phyloP scores from a whole-genome alignment of 2,329 filamentous ascomycete species.

The Venturia effusa region DNA sequence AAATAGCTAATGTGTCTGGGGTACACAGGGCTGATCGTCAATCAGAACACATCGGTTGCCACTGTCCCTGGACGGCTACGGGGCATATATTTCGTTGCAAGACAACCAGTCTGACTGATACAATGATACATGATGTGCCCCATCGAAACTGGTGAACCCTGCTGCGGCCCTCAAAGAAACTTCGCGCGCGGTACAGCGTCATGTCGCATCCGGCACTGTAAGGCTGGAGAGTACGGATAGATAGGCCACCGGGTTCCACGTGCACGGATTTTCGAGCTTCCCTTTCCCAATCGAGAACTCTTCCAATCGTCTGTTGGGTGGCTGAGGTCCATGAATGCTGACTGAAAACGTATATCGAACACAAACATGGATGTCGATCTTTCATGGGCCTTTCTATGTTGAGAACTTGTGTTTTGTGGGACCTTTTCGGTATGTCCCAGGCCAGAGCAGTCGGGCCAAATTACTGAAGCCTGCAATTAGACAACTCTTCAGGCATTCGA shows the following conservation, averaged over 20 bases:
- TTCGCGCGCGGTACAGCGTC: not conserved
- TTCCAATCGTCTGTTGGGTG: not conserved
- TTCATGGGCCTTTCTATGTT: not conserved
- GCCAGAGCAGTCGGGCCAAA: not conserved
- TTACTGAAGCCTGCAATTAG: not conserved
- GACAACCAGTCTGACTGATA: slow-evolving; percentile 3
- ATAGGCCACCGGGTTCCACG: not conserved
- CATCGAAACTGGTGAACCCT: not conserved
- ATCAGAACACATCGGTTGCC: not conserved
- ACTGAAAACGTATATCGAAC: not conserved
- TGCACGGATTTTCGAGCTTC: not conserved
- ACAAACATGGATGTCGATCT: slow-evolving; percentile 1
- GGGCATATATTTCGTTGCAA: not conserved
- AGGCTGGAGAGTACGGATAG: not conserved
- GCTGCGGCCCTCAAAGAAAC: not conserved
- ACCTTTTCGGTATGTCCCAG: not conserved
- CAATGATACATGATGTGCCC: not conserved
- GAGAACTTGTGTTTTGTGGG: not conserved
- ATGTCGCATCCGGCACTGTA: not conserved
- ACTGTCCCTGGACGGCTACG: not conserved
- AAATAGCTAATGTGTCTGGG: not conserved
- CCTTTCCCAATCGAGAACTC: not conserved
- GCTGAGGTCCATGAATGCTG: not conserved
- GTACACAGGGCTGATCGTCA: not conserved
- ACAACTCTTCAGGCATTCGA: not conserved